phyloP scores from a whole-genome alignment of 257 asterid genomes.

The Nicotiana tomentosiformis region DNA sequence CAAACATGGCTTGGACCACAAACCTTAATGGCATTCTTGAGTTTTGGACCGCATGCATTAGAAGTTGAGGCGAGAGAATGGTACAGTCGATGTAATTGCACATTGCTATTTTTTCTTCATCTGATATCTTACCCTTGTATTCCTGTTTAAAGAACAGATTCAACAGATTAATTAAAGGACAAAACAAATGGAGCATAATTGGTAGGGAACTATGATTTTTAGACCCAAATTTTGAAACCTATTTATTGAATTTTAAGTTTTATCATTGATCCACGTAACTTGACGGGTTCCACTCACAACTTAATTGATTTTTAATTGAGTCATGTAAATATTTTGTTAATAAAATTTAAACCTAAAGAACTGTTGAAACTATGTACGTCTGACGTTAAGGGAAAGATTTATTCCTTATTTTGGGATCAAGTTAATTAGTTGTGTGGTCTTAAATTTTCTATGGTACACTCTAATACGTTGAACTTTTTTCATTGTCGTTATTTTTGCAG shows the following conservation, averaged over 20 bases:
- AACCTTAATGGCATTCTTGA: constrained; percentile 78
- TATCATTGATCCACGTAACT: too few species aligned
- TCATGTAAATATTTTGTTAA: not conserved
- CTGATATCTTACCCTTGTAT: constrained; percentile 30
- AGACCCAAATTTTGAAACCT: not conserved
- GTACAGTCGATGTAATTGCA: constrained; percentile 81
- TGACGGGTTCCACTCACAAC: not conserved
- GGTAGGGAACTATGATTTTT: not conserved
- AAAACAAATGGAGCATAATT: not conserved
- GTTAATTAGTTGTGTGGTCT: too few species aligned
- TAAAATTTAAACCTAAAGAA: too few species aligned
- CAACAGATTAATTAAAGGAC: not conserved
- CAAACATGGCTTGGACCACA: constrained; percentile 93
- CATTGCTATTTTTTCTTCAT: constrained; percentile 51
- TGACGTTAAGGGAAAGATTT: too few species aligned
- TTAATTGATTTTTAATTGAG: not conserved
- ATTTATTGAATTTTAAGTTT: too few species aligned
- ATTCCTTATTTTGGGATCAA: too few species aligned
- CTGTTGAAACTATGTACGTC: too few species aligned
- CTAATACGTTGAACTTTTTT: too few species aligned
- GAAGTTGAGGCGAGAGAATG: constrained; percentile 45
- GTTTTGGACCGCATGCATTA: constrained; percentile 88
- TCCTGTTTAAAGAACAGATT: constrained; percentile 32
- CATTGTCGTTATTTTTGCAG: too few species aligned
- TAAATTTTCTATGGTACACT: too few species aligned